Evolutionary conservation across 208 protist genomes (phyloP).

Genomic region (Wallacemonas sp.): DNA sequence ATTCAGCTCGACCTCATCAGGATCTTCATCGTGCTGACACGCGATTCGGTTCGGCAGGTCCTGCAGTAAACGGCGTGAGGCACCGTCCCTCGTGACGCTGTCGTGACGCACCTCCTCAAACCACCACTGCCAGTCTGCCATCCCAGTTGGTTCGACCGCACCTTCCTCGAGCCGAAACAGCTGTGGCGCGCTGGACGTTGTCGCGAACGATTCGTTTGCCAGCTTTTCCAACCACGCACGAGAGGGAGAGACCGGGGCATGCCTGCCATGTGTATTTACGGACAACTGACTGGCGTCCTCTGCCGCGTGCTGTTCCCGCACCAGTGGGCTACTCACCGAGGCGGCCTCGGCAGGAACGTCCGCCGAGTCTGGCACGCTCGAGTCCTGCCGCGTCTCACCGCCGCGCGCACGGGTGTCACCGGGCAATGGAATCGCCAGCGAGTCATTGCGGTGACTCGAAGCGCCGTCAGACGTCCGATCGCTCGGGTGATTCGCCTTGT

Average conservation of each 20-base stretch:
- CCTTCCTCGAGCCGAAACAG: constrained; percentile 50
- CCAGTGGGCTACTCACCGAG: too few relatives aligned
- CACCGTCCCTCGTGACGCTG: constrained; percentile 62
- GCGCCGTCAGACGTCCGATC: not conserved
- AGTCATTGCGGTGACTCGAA: not conserved
- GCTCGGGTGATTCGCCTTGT: not conserved
- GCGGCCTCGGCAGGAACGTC: not conserved
- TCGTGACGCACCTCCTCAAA: constrained; percentile 57
- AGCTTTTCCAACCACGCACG: constrained; percentile 5
- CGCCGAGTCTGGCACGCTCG: not conserved
- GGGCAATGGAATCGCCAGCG: constrained; percentile 15
- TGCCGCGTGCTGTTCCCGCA: too few relatives aligned
- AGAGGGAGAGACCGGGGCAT: not conserved
- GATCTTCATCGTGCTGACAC: constrained; percentile 58
- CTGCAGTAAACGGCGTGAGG: constrained; percentile 48
- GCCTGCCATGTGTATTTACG: not conserved
- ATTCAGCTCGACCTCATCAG: constrained; percentile 61
- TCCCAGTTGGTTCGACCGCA: constrained; percentile 23
- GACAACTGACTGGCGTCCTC: too few relatives aligned
- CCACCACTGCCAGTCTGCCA: constrained; percentile 73
- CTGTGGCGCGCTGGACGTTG: constrained; percentile 51
- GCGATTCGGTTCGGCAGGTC: constrained; percentile 53
- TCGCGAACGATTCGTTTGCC: constrained; percentile 10
- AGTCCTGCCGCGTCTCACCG: not conserved
- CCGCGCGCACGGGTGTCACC: not conserved